Conservation (phyloP, 768 basidiomycete species). For the Dentipellis sp. region DNA sequence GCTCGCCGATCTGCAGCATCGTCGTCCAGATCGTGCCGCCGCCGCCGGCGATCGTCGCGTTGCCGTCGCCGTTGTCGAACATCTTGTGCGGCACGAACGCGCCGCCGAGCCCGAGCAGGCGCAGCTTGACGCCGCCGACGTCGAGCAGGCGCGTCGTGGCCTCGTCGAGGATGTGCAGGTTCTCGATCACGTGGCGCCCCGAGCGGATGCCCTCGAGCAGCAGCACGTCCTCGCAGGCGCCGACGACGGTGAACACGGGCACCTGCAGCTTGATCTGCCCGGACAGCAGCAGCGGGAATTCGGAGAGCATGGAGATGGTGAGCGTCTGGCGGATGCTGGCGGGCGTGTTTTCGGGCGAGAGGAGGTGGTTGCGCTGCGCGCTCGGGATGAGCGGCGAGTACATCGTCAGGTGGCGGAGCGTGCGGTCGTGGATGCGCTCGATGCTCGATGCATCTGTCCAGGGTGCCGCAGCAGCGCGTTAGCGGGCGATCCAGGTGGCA, state of each 20-base stretch:
- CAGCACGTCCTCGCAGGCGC: constrained; percentile 92
- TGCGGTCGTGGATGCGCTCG: constrained; percentile 89
- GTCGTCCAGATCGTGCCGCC: constrained; percentile 99
- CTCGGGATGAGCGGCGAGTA: constrained; percentile 90
- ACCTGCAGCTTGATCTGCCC: constrained; percentile 87
- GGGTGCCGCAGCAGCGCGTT: neutral
- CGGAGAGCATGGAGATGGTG: constrained; percentile 76
- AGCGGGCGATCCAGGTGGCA: neutral
- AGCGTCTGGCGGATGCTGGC: constrained; percentile 63
- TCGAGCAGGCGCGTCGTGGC: constrained; percentile 90
- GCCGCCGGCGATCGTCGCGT: constrained; percentile 95
- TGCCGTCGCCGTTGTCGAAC: constrained; percentile 90
- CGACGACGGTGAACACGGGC: constrained; percentile 95
- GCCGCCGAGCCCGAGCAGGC: constrained; percentile 93
- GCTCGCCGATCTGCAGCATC: constrained; percentile 93
- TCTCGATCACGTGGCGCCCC: constrained; percentile 74
- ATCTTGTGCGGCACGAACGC: constrained; percentile 92
- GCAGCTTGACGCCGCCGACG: constrained; percentile 86
- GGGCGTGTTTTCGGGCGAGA: constrained; percentile 61
- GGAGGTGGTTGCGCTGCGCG: constrained; percentile 72
- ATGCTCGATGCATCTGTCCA: constrained; percentile 63
- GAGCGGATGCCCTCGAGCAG: constrained; percentile 90
- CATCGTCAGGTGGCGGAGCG: constrained; percentile 90
- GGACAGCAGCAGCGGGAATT: constrained; percentile 86
- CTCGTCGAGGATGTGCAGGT: constrained; percentile 90